Percentiles rank a stretch among this genome's conserved stretches.
These are phyloP conservation scores for Drosera spatulata DNA, from an alignment of 179 eudicot genomes.

Conservation along the genomic window DNA sequence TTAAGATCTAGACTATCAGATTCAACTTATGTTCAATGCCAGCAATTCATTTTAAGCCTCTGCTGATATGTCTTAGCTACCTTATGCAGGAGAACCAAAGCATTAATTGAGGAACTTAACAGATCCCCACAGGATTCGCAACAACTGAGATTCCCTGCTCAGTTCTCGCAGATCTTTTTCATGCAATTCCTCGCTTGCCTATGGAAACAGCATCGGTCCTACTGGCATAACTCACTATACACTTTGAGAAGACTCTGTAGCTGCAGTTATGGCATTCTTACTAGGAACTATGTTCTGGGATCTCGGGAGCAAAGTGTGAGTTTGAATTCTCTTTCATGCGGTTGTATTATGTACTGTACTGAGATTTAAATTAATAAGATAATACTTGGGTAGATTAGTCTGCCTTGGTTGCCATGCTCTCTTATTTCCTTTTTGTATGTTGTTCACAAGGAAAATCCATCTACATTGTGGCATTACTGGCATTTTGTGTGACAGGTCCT, in stretches of 20 bases:
- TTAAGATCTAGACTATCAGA: too few species aligned
- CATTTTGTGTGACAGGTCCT: too few species aligned
- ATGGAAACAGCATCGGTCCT: constrained; percentile 34
- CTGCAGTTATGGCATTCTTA: constrained; percentile 17
- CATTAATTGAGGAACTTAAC: constrained; percentile 21
- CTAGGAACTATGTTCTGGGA: constrained; percentile 35
- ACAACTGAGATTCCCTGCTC: constrained; percentile 20
- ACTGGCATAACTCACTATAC: constrained; percentile 32
- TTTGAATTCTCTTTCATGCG: not conserved
- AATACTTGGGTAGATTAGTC: too few species aligned
- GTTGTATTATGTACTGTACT: too few species aligned
- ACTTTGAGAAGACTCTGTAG: constrained; percentile 20
- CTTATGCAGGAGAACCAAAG: constrained; percentile 22
- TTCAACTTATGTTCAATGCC: not conserved
- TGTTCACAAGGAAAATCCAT: too few species aligned
- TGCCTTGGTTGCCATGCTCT: too few species aligned
- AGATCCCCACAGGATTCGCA: constrained; percentile 19
- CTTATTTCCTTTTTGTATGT: too few species aligned
- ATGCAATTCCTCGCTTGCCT: constrained; percentile 23
- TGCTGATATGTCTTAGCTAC: not conserved
- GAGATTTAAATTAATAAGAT: too few species aligned
- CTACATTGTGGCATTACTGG: too few species aligned
- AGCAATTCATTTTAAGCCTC: not conserved
- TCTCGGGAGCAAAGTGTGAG: constrained; percentile 25
- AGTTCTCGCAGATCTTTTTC: constrained; percentile 19